Base-by-base conservation (phyloP, 768 basidiomycete genomes). In the Ramaria rubella region DNA sequence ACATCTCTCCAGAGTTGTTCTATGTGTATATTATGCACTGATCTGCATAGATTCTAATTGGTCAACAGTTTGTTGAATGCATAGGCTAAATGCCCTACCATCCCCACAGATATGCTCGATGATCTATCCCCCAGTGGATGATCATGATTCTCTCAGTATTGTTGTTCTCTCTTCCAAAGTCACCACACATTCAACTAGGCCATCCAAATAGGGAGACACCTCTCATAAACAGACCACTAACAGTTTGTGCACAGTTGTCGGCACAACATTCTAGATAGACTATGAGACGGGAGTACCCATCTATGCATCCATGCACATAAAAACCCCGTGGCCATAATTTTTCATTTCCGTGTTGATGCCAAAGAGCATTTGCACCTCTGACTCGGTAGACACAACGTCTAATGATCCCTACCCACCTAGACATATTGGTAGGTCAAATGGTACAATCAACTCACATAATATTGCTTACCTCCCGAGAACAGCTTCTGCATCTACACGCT, bases 1-100 rank as follows among this genome's bases (percentile, higher is more conserved):
- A 70, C 63, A 19, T 69, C 68, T 3, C 59, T 29, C 67, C 68
- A 68, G 0, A 63, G 38, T 23, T 57, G 61, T 45, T 70, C 65
- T 44, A 70, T 70, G 0, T 67, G 55, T 45, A 70, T 59, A 57
- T 70, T 70, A 33, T 69, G 64, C 19, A 62, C 55, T 15, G 67
- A 69, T 26, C 68, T 68, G 26, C n/a, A 38, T 38, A 11, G n/a
- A 11, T 11, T 38, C 11, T 11, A n/a, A 11, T 38, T 11, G 36
- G n/a, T 11, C 36, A 38, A 11, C 36, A n/a, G 36, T n/a, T 38
- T 38, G 36, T 38, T n/a, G 11, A 38, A n/a, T 38, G 36, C n/a
- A 38, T 11, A n/a, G 36, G 36, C 11, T 38, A 11, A 11, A 11
- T 11, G 36, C 11, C 36, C n/a, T n/a, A 64, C 64, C 53, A 46